These are phyloP conservation scores for Cercophora sp. DNA, from an alignment of 495 filamentous ascomycete species.

Conservation along the genomic window DNA sequence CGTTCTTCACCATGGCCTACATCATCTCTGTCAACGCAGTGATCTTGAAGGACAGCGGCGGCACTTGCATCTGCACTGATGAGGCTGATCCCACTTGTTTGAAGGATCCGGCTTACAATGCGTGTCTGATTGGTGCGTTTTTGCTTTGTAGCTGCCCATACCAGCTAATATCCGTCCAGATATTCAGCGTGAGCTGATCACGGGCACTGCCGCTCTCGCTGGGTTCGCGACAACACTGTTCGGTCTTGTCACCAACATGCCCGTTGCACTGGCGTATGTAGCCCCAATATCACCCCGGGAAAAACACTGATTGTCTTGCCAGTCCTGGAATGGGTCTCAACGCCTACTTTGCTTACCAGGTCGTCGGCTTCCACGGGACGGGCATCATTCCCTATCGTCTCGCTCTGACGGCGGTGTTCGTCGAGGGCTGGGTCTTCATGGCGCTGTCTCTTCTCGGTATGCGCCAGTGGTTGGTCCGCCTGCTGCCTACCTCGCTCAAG, in stretches of 20 bases:
- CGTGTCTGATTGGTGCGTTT: neutral
- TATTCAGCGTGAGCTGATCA: slow-evolving; percentile 67
- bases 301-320: slow-evolving; percentile 13
- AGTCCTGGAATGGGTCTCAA: slow-evolving; percentile 75
- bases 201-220: slow-evolving; percentile 68
- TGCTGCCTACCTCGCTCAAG: slow-evolving; percentile 70
- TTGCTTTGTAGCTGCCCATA: slow-evolving; percentile 54
- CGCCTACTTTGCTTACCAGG: slow-evolving; percentile 77
- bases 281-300: neutral
- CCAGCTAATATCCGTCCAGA: slow-evolving; percentile 31
- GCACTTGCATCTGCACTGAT: slow-evolving; percentile 1
- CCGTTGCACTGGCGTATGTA: slow-evolving; percentile 54
- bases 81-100: neutral
- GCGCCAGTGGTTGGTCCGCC: slow-evolving; percentile 75
- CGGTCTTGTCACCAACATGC: slow-evolving; percentile 47
- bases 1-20: slow-evolving; percentile 80
- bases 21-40: slow-evolving; percentile 55
- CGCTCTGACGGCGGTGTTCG: slow-evolving; percentile 71
- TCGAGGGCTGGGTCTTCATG: slow-evolving; percentile 61
- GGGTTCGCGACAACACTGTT: slow-evolving; percentile 43
- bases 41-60: slow-evolving; percentile 4
- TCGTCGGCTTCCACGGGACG: slow-evolving; percentile 64
- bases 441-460: slow-evolving; percentile 65
- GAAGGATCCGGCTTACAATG: slow-evolving; percentile 3
- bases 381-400: slow-evolving; percentile 63